Conservation (phyloP, 1,139 yeast genomes). For the Kazachstania sp. region DNA sequence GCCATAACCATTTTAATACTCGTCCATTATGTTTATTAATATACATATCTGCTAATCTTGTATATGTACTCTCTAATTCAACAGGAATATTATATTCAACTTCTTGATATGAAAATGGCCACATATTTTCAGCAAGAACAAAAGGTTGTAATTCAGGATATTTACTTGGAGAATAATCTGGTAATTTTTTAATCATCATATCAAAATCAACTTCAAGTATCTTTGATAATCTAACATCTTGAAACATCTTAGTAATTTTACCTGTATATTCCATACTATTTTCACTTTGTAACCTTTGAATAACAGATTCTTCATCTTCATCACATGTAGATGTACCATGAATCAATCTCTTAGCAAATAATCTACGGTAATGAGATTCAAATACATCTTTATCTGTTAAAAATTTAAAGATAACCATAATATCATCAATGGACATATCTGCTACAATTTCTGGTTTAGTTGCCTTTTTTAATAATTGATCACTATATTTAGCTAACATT, state of each 20-base stretch:
- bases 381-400: slow-evolving; percentile 92
- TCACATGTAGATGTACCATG: slow-evolving; percentile 76
- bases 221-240: slow-evolving; percentile 81
- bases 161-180: slow-evolving; percentile 31
- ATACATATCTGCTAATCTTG: slow-evolving; percentile 61
- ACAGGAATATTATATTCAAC: slow-evolving; percentile 49
- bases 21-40: slow-evolving; percentile 76
- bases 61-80: slow-evolving; percentile 56
- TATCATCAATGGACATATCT: slow-evolving; percentile 70
- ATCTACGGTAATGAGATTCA: slow-evolving; percentile 85
- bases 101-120: slow-evolving; percentile 60
- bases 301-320: slow-evolving; percentile 77
- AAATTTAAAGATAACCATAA: slow-evolving; percentile 81
- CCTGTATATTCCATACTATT: slow-evolving; percentile 90
- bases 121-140: slow-evolving; percentile 78
- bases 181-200: slow-evolving; percentile 37
- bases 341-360: slow-evolving; percentile 81
- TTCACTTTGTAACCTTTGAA: slow-evolving; percentile 79
- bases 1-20: slow-evolving; percentile 93
- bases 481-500: slow-evolving; percentile 81
- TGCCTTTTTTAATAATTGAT: slow-evolving; percentile 68
- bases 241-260: slow-evolving; percentile 92
- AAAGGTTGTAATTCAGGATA: slow-evolving; percentile 65
- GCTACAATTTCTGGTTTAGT: slow-evolving; percentile 54
- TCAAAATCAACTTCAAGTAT: slow-evolving; percentile 65